Base-by-base conservation (phyloP, 352 stramenopile genomes). In the Aphanomyces astaci region DNA sequence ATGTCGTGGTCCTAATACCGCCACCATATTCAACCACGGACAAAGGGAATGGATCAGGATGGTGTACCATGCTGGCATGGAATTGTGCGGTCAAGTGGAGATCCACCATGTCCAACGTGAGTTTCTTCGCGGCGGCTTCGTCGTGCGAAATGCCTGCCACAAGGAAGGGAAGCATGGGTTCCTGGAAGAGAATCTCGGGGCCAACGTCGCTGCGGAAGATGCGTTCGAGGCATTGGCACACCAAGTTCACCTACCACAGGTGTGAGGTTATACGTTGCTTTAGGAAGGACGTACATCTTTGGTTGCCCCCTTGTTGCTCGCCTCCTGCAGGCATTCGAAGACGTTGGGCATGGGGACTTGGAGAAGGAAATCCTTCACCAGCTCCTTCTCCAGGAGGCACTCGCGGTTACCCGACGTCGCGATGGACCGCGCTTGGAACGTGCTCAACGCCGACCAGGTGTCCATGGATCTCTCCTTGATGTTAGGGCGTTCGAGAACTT, bases 131-230 rank as follows among this genome's bases (percentile, higher is more conserved):
- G 28, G 77, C 59, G 63, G 80, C 78, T 63, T 93, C 83, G 3
- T 76, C 65, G 52, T 94, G 86, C 2, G 72, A 56, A 32, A 94
- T 65, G 10, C 86, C 86, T n/a, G 78, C 84, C 31, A 88, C 31
- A 22, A 92, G 72, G 66, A 91, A 92, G 0, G 86, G 77, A 15
- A 89, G 68, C 71, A 92, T 89, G 81, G 92, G 80, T 51, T 94
- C 81, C 71, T 86, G 74, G 73, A 90, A 94, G 72, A 94, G 92
- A 64, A 89, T 75, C 49, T 65, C 56, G 3, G 80, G 77, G 27
- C 75, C 66, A 30, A 94, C 63, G 13, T 46, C 31, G n/a, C 19
- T 39, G 13, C 39, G 56, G 22, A 65, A 65, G 52, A 94, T 80
- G 27, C 84, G 84, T n/a, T 90, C 82, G 28, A 94, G 89, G 49